Conservation (phyloP, 352 stramenopile genomes). For the Phytophthora tubulina region DNA sequence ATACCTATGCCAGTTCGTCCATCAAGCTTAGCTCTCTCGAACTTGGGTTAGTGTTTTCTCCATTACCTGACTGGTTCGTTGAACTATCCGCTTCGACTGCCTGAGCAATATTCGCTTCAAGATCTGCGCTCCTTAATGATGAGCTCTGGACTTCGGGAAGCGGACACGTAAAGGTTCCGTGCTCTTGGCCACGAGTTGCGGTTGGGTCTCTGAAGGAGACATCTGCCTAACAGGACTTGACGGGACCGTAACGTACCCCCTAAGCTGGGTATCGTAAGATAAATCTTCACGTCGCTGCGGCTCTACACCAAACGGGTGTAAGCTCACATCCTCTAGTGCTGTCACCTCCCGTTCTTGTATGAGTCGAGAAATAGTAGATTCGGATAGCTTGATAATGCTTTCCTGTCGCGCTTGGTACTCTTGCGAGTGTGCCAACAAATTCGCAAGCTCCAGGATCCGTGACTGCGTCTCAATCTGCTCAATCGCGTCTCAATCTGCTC, state of each 20-base stretch:
- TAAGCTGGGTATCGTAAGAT: slow-evolving; percentile 23
- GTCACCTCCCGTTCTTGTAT: slow-evolving; percentile 66
- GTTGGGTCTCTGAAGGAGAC: slow-evolving; percentile 16
- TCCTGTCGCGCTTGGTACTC: slow-evolving; percentile 72
- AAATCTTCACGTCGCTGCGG: slow-evolving; percentile 18
- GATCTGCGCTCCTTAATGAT: slow-evolving; percentile 14
- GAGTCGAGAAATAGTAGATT: slow-evolving; percentile 69
- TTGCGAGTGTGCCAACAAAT: slow-evolving; percentile 61
- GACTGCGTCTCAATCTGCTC: slow-evolving; percentile 61
- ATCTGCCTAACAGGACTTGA: slow-evolving; percentile 13
- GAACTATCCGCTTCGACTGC: slow-evolving; percentile 7
- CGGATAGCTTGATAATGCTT: slow-evolving; percentile 69
- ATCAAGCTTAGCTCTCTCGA: slow-evolving; percentile 47
- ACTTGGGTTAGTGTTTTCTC: slow-evolving; percentile 12
- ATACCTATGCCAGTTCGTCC: slow-evolving; percentile 43
- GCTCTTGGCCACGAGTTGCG: slow-evolving; percentile 5
- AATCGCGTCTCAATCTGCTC: too few species aligned
- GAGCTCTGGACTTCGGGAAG: slow-evolving; percentile 19
- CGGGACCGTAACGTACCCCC: slow-evolving; percentile 2
- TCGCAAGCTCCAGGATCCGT: slow-evolving; percentile 66
- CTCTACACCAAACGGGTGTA: slow-evolving; percentile 40
- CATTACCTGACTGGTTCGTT: slow-evolving; percentile 1
- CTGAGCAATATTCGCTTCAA: slow-evolving; percentile 25
- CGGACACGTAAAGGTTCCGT: slow-evolving; percentile 12
- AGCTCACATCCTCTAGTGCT: slow-evolving; percentile 53